These are phyloP conservation scores for Moringa oleifera DNA, from an alignment of 345 rosid genomes.

Conservation along the genomic window DNA sequence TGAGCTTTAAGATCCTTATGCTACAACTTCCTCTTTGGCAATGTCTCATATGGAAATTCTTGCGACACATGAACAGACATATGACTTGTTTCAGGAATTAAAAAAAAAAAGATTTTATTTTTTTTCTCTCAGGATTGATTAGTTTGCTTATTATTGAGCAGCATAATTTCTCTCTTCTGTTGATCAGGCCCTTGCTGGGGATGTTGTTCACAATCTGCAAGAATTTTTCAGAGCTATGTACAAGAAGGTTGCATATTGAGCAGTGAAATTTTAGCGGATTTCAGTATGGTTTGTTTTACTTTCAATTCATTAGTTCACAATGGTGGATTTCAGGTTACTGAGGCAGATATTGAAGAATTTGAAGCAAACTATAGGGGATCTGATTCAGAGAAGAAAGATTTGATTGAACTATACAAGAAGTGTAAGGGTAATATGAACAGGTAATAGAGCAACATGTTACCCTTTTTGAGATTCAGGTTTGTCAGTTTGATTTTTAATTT, in stretches of 20 bases:
- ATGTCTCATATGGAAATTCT: no score
- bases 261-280: neutral
- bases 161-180: constrained; percentile 3
- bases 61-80: no score
- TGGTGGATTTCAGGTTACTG: constrained; percentile 48
- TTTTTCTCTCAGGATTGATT: neutral
- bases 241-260: constrained; percentile 51
- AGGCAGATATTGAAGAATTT: constrained; percentile 80
- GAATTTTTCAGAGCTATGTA: constrained; percentile 62
- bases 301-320: constrained; percentile 1
- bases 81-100: neutral
- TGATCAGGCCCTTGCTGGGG: constrained; percentile 80
- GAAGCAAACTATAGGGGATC: constrained; percentile 88
- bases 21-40: no score
- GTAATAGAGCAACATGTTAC: constrained; percentile 26
- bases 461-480: neutral
- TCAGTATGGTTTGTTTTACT: neutral
- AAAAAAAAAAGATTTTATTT: neutral
- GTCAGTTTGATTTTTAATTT: constrained; percentile 1
- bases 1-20: no score
- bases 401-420: constrained; percentile 61
- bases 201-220: constrained; percentile 64
- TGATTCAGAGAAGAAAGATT: constrained; percentile 82
- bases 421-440: constrained; percentile 76
- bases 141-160: neutral